These are phyloP conservation scores for Fusarium pseudonygamai DNA, from an alignment of 2,329 filamentous ascomycete genomes.

Conservation along the genomic window DNA sequence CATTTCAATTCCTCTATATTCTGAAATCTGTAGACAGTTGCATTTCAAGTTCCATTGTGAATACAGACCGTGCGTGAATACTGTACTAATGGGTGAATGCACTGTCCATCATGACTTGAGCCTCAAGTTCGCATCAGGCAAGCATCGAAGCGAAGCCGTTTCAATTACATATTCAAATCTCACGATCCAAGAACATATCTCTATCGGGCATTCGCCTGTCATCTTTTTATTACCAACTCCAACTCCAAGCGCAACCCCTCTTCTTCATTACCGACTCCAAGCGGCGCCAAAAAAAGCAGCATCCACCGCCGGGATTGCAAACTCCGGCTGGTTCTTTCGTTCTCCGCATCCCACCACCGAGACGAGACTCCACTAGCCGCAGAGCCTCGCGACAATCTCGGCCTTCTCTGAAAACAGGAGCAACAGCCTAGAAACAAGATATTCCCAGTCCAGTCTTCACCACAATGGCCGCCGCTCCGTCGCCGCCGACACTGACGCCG, in stretches of 20 bases:
- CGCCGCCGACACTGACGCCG: constrained; percentile 14
- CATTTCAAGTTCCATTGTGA: not conserved
- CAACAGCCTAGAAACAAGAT: not conserved
- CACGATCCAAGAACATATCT: constrained; percentile 9
- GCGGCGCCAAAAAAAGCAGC: constrained; percentile 5
- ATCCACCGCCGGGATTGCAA: constrained; percentile 27
- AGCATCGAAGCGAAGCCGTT: constrained; percentile 10
- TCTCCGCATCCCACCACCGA: constrained; percentile 33
- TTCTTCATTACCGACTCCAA: constrained; percentile 22
- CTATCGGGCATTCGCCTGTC: constrained; percentile 21
- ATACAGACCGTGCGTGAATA: constrained; percentile 12
- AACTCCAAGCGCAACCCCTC: constrained; percentile 22
- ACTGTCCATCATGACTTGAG: constrained; percentile 31
- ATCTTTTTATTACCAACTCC: constrained; percentile 31
- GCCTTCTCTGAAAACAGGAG: constrained; percentile 1
- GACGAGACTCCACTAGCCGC: constrained; percentile 20
- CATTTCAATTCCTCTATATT: no score
- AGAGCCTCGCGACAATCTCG: constrained; percentile 36
- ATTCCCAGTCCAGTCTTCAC: not conserved
- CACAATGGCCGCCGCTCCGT: constrained; percentile 13
- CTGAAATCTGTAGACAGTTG: no score
- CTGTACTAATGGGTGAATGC: constrained; percentile 8
- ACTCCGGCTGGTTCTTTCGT: constrained; percentile 22
- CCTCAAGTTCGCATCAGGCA: not conserved
- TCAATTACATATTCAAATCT: constrained; percentile 11